phyloP scores from a whole-genome alignment of 345 rosid species.

The Populus simonii region DNA sequence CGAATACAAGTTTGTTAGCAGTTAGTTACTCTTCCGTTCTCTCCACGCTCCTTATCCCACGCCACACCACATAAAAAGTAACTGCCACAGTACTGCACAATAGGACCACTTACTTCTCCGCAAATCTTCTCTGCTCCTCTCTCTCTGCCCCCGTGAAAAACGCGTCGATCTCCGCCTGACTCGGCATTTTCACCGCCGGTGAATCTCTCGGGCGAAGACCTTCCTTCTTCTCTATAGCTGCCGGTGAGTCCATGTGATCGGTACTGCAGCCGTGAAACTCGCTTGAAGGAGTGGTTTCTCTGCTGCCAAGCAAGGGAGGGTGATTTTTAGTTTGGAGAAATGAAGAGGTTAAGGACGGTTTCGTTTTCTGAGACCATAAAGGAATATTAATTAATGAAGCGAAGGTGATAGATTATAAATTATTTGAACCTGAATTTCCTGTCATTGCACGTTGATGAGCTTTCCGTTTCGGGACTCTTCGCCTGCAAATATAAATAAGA shows the following conservation, averaged over 20 bases:
- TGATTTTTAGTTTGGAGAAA: neutral
- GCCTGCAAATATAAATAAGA: constrained; percentile 25
- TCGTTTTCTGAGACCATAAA: neutral
- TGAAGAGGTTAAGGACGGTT: neutral
- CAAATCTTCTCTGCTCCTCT: constrained; percentile 41
- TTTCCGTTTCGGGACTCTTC: constrained; percentile 45
- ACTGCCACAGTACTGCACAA: neutral
- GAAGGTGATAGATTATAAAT: neutral
- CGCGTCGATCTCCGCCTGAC: constrained; percentile 42
- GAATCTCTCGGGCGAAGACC: neutral
- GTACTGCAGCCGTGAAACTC: constrained; percentile 21
- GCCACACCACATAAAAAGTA: constrained; percentile 33
- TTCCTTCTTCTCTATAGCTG: constrained; percentile 2
- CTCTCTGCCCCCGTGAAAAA: constrained; percentile 40
- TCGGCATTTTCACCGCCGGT: constrained; percentile 22
- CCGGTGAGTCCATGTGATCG: constrained; percentile 21
- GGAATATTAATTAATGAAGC: constrained; percentile 11
- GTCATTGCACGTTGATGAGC: constrained; percentile 39
- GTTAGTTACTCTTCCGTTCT: constrained; percentile 33
- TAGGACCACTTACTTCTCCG: constrained; percentile 42
- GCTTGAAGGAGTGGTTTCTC: constrained; percentile 30
- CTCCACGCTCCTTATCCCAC: constrained; percentile 34
- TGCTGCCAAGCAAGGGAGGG: constrained; percentile 16
- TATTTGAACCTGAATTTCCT: constrained; percentile 43
- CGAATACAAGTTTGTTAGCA: constrained; percentile 29